A percentile compares a stretch with the other conserved stretches of the same genome.
Conservation (phyloP, 179 eudicot species). For the Beta lomatogona region DNA sequence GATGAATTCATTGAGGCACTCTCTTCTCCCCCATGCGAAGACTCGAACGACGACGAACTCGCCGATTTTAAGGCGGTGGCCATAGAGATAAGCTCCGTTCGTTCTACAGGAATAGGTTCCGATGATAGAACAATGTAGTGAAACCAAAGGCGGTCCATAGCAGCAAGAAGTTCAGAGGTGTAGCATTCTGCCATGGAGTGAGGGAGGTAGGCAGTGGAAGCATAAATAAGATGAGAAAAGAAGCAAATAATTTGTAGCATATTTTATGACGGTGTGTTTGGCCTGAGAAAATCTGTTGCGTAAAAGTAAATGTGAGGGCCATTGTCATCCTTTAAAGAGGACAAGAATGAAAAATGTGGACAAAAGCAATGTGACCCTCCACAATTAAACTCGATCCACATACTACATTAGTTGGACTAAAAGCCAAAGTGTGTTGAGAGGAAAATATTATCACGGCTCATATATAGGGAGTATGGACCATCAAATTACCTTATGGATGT, state of each 20-base stretch:
- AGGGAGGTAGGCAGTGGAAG: not conserved
- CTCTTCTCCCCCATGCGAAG: constrained; percentile 17
- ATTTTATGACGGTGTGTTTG: constrained; percentile 2
- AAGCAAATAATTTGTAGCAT: not conserved
- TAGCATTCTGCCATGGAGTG: constrained; percentile 37
- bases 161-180: constrained; percentile 30
- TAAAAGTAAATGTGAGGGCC: constrained; percentile 12
- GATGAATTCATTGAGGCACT: not conserved
- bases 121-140: constrained; percentile 42
- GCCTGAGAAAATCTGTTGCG: not conserved
- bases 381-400: constrained; percentile 1
- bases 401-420: not conserved
- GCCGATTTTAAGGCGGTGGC: constrained; percentile 4
- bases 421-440: not conserved
- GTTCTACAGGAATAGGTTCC: constrained; percentile 13
- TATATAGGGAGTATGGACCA: not conserved
- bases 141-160: constrained; percentile 69
- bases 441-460: constrained; percentile 18
- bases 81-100: constrained; percentile 10
- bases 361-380: not conserved
- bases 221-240: not conserved
- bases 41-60: constrained; percentile 3
- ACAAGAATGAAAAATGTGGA: constrained; percentile 23
- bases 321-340: constrained; percentile 1
- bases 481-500: too few relatives aligned